Base-by-base conservation (phyloP, 768 basidiomycete genomes). In the Boletus sp. region DNA sequence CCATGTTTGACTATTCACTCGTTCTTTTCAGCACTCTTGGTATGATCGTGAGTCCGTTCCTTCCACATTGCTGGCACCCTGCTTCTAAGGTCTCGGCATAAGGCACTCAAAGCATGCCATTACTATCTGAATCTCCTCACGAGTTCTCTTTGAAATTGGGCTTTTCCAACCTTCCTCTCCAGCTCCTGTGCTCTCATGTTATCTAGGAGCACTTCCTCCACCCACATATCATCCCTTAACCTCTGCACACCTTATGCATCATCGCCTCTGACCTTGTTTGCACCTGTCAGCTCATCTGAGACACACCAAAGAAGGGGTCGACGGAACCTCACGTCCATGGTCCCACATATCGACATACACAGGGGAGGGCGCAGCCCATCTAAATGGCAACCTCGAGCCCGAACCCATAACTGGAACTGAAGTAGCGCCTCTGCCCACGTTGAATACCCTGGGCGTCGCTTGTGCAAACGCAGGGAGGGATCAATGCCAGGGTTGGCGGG, bases 81-180 rank as follows among this genome's bases (percentile, higher is more conserved):
- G n/a, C n/a, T n/a, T n/a, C n/a, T n/a, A n/a, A n/a, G n/a, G n/a
- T n/a, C n/a, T n/a, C n/a, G n/a, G n/a, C n/a, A n/a, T n/a, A n/a
- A n/a, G n/a, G n/a, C n/a, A n/a, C n/a, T n/a, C n/a, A n/a, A n/a
- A n/a, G n/a, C n/a, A n/a, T n/a, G n/a, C n/a, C n/a, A n/a, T n/a
- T n/a, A 7, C 18, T 55, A 66, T 28, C 28, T 30, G 8, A 71
- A 67, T 24, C 55, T 37, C 12, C 32, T 51, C 10, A 45, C 52
- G 5, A 72, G 29, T 2, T 47, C 57, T n/a, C 15, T 58, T 7
- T 50, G 66, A 39, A 58, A 63, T 9, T 4, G 44, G 7, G 8
- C 20, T 33, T 47, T 65, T 2, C 70, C 70, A 8, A 71, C 8
- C 51, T 30, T 51, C 8, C 15, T 45, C 17, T 69, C 64, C 32